Evolutionary conservation across 768 basidiomycete genomes (phyloP).

Genomic region (Lactarius hengduanensis): DNA sequence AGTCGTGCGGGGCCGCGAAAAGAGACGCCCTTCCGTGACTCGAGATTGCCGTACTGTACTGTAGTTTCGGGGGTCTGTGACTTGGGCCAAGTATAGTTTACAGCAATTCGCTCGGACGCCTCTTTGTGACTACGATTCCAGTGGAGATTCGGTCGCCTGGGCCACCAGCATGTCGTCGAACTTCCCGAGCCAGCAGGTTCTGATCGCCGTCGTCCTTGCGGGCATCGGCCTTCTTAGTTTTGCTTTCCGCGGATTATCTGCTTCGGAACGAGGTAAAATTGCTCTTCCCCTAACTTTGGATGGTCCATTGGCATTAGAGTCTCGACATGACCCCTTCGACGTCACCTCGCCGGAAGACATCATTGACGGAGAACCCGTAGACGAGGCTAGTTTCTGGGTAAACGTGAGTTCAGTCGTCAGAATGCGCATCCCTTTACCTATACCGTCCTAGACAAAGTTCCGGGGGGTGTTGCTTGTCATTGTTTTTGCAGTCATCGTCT

Average conservation of each 20-base stretch:
- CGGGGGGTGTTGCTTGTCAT: constrained; percentile 34
- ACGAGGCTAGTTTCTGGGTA: constrained; percentile 60
- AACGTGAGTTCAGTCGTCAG: constrained; percentile 39
- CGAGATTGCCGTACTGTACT: no score
- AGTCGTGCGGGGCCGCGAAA: no score
- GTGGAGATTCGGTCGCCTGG: background rate
- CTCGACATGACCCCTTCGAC: constrained; percentile 57
- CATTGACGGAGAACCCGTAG: constrained; percentile 62
- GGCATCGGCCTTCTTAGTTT: constrained; percentile 46
- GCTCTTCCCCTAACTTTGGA: constrained; percentile 42
- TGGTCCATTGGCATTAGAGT: constrained; percentile 28
- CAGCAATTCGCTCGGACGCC: background rate
- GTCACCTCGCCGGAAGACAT: constrained; percentile 67
- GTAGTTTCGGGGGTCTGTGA: no score
- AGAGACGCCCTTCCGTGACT: no score
- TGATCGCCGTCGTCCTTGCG: constrained; percentile 49
- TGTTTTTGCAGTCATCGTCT: constrained; percentile 40
- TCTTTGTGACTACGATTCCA: background rate
- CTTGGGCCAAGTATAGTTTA: no score
- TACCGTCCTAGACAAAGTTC: constrained; percentile 8
- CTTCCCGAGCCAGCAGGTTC: constrained; percentile 51
- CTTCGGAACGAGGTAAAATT: constrained; percentile 50
- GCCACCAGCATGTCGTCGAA: constrained; percentile 46
- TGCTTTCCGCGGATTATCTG: constrained; percentile 41
- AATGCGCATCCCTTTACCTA: background rate